phyloP scores from a whole-genome alignment of 1,284 basidiomycete species.

The Xerocomus amazonicus region DNA sequence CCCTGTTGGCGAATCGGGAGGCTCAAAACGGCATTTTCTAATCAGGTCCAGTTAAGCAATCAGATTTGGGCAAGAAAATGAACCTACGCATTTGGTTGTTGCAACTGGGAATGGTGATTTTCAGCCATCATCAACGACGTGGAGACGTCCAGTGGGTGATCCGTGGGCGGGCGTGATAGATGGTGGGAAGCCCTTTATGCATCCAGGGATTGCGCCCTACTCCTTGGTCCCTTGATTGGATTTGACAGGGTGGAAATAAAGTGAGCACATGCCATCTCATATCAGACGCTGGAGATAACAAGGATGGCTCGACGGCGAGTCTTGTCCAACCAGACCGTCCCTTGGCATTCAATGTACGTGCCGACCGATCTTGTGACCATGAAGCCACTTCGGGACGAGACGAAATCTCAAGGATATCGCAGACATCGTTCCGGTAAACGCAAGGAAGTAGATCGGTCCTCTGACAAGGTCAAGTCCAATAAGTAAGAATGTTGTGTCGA shows the following conservation, averaged over 20 bases:
- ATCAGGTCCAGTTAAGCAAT: background rate
- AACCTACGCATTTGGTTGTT: background rate
- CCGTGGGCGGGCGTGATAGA: background rate
- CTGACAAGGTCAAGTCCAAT: no score
- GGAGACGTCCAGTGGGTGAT: background rate
- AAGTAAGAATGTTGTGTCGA: no score
- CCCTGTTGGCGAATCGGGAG: no score
- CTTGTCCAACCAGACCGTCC: background rate
- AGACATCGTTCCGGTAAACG: background rate
- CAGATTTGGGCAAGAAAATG: background rate
- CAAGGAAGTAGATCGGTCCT: background rate
- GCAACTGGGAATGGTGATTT: background rate
- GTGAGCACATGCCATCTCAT: background rate
- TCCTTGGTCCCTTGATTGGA: conserved; percentile 5
- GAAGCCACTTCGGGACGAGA: background rate
- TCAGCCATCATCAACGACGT: background rate
- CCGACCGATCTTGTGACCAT: background rate
- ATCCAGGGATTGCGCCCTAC: conserved; percentile 1
- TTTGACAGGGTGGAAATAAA: background rate
- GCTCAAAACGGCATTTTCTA: no score
- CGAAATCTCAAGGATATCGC: background rate
- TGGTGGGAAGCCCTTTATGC: background rate
- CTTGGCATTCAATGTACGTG: background rate
- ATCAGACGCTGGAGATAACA: conserved; percentile 21
- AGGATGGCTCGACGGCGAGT: conserved; percentile 3